A percentile compares a stretch with the other conserved stretches of the same genome.
Conservation (phyloP, 768 basidiomycete genomes). For the Galerina sulciceps region DNA sequence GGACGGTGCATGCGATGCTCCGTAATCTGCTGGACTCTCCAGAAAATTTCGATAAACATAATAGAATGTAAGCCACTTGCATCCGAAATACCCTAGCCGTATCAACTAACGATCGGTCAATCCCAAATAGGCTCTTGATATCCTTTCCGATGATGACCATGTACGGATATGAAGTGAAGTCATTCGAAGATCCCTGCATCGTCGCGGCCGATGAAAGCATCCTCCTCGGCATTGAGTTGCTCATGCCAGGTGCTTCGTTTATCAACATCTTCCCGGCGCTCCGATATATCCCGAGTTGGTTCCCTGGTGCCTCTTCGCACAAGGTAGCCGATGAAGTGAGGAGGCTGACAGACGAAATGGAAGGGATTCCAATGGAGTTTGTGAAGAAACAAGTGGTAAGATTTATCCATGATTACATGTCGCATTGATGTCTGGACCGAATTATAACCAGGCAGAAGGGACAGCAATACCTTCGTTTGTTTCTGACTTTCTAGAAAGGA, state of each 20-base stretch:
- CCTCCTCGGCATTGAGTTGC: not conserved
- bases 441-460: not conserved
- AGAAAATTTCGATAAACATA: slow-evolving; percentile 5
- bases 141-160: slow-evolving; percentile 15
- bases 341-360: slow-evolving; percentile 7
- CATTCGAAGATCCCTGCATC: slow-evolving; percentile 18
- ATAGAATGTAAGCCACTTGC: not conserved
- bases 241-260: slow-evolving; percentile 9
- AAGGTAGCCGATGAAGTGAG: slow-evolving; percentile 4
- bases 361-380: slow-evolving; percentile 15
- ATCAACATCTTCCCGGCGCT: slow-evolving; percentile 17
- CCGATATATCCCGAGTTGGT: slow-evolving; percentile 16
- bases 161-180: slow-evolving; percentile 21
- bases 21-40: slow-evolving; percentile 22
- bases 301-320: slow-evolving; percentile 13
- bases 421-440: not conserved
- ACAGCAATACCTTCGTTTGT: not conserved
- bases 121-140: slow-evolving; percentile 10
- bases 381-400: slow-evolving; percentile 5
- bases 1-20: slow-evolving; percentile 31
- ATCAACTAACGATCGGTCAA: too few relatives aligned
- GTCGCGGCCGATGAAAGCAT: slow-evolving; percentile 11
- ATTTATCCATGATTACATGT: not conserved
- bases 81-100: too few relatives aligned
- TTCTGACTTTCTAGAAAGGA: not conserved